Evolutionary conservation across 1,284 basidiomycete genomes (phyloP).

Genomic region (Malassezia psittaci): DNA sequence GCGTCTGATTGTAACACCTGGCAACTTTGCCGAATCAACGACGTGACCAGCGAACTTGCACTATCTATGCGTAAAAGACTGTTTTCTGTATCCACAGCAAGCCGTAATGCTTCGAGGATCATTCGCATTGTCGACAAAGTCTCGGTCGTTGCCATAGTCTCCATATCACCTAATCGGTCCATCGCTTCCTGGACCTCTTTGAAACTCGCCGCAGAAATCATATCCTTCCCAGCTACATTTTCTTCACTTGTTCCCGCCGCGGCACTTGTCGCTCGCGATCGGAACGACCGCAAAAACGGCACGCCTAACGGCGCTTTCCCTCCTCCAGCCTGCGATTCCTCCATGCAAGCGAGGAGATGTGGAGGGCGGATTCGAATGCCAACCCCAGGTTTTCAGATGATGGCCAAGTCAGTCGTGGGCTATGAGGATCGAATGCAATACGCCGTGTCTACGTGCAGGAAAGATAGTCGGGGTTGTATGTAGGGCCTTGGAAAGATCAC

Average conservation of each 20-base stretch:
- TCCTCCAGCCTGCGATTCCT: neutral
- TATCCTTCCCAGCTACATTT: neutral
- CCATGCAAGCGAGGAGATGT: constrained; percentile 9
- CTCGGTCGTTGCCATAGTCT: neutral
- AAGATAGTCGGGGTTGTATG: neutral
- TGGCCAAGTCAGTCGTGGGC: no score
- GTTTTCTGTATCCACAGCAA: neutral
- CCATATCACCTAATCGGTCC: constrained; percentile 5
- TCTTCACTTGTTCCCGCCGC: neutral
- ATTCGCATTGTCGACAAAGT: neutral
- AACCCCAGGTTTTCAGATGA: no score
- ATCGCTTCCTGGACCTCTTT: constrained; percentile 5
- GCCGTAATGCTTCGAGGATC: constrained; percentile 5
- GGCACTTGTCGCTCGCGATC: constrained; percentile 5
- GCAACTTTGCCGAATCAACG: constrained; percentile 10
- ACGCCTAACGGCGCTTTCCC: constrained; percentile 10
- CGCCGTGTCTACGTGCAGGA: neutral
- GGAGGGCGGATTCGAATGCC: neutral
- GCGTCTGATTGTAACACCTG: constrained; percentile 6
- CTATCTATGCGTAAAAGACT: neutral
- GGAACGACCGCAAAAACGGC: constrained; percentile 18
- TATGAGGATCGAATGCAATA: neutral
- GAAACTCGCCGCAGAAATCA: neutral
- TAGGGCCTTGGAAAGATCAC: no score
- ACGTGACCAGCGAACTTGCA: constrained; percentile 14